phyloP scores from a whole-genome alignment of 495 filamentous ascomycete genomes.

The Amniculicola lignicola region DNA sequence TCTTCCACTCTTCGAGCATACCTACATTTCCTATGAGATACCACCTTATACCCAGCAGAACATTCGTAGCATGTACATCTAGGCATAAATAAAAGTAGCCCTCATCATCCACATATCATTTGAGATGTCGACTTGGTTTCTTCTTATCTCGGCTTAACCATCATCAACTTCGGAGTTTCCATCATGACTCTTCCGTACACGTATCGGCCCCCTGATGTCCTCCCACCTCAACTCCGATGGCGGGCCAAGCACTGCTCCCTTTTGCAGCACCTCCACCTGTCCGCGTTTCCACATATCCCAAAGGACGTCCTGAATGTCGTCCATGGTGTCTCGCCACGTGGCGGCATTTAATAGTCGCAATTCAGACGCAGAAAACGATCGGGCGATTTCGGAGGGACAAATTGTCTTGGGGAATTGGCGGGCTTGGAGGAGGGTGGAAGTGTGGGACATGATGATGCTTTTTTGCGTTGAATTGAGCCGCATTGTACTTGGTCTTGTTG shows the following conservation, averaged over 20 bases:
- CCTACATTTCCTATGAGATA: no score
- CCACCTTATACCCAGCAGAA: background rate
- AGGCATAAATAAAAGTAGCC: no score
- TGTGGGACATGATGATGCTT: constrained; percentile 1
- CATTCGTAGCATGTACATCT: no score
- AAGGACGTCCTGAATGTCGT: constrained; percentile 40
- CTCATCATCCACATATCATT: no score
- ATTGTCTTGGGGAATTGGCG: constrained; percentile 47
- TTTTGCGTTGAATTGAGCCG: background rate
- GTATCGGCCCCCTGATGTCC: constrained; percentile 45
- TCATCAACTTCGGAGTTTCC: no score
- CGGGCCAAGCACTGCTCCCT: constrained; percentile 43
- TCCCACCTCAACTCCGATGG: constrained; percentile 34
- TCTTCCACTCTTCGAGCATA: no score
- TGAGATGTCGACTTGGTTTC: no score
- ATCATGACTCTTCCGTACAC: no score
- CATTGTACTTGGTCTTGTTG: constrained; percentile 1
- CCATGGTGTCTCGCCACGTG: constrained; percentile 49
- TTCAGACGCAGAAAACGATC: constrained; percentile 41
- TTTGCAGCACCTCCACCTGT: constrained; percentile 50
- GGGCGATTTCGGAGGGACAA: constrained; percentile 51
- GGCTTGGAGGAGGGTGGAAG: constrained; percentile 18
- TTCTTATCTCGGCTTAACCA: no score
- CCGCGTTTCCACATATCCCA: constrained; percentile 41
- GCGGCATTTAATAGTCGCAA: constrained; percentile 34